Percentiles rank a stretch among this genome's conserved stretches.
phyloP scores from a whole-genome alignment of 441 rosid genomes.

The Capsella rubella region DNA sequence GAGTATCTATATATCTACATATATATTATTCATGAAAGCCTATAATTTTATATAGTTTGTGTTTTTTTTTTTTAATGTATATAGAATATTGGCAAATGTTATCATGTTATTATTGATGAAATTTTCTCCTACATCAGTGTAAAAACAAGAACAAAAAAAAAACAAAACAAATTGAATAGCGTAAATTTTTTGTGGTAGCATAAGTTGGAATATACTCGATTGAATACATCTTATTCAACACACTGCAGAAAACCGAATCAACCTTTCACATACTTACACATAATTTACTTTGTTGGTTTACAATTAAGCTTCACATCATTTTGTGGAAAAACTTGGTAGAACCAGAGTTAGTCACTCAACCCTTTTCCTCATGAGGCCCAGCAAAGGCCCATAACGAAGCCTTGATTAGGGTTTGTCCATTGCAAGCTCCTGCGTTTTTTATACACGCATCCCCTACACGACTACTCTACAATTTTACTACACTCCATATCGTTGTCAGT shows the following conservation, averaged over 20 bases:
- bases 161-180: too few relatives aligned
- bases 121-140: background rate
- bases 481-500: too few relatives aligned
- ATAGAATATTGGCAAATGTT: background rate
- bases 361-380: background rate
- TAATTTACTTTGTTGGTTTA: background rate
- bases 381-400: conserved; percentile 8
- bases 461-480: too few relatives aligned
- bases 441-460: too few relatives aligned
- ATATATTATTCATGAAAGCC: background rate
- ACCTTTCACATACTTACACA: background rate
- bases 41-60: too few relatives aligned
- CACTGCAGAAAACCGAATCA: too few relatives aligned
- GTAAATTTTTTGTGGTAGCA: too few relatives aligned
- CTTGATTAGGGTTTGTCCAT: background rate
- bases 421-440: too few relatives aligned
- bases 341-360: background rate
- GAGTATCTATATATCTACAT: background rate
- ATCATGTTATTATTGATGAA: background rate
- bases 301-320: background rate
- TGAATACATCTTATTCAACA: too few relatives aligned
- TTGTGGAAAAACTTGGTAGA: background rate
- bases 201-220: too few relatives aligned
- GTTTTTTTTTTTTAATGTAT: background rate
- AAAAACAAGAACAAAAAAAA: too few relatives aligned